These are phyloP conservation scores for Neurospora sp. DNA, from an alignment of 2,329 filamentous ascomycete genomes.

Conservation along the genomic window DNA sequence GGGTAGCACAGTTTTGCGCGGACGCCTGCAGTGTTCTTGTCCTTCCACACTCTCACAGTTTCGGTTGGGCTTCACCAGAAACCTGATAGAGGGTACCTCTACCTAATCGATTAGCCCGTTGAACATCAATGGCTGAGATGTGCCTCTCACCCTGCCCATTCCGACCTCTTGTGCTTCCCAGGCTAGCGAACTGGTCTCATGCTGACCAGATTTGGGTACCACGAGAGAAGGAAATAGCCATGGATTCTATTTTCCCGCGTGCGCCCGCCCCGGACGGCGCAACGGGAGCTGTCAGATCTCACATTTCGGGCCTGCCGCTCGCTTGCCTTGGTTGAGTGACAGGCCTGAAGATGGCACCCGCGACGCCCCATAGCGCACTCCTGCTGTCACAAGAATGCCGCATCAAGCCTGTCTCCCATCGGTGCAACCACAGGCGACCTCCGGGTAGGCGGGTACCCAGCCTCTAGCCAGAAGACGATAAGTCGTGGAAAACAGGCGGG, in stretches of 20 bases:
- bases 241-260: slow-evolving; percentile 8
- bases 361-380: neutral
- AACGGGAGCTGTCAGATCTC: slow-evolving; percentile 15
- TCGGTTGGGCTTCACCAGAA: neutral
- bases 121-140: neutral
- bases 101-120: neutral
- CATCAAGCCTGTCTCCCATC: neutral
- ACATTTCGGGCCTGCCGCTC: slow-evolving; percentile 10
- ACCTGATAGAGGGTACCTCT: neutral
- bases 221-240: neutral
- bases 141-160: neutral
- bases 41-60: neutral
- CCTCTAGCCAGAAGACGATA: neutral
- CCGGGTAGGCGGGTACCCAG: neutral
- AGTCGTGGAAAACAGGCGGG: neutral
- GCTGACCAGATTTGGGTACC: neutral
- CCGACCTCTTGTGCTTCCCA: neutral
- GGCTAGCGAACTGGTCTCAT: neutral
- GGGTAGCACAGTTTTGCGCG: neutral
- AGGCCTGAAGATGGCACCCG: neutral
- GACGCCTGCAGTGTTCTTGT: neutral
- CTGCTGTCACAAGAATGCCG: neutral
- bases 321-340: slow-evolving; percentile 2
- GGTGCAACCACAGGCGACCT: neutral
- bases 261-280: slow-evolving; percentile 8